Evolutionary conservation across 2,329 filamentous ascomycete species (phyloP).

Genomic region (Calonectria pteridis): DNA sequence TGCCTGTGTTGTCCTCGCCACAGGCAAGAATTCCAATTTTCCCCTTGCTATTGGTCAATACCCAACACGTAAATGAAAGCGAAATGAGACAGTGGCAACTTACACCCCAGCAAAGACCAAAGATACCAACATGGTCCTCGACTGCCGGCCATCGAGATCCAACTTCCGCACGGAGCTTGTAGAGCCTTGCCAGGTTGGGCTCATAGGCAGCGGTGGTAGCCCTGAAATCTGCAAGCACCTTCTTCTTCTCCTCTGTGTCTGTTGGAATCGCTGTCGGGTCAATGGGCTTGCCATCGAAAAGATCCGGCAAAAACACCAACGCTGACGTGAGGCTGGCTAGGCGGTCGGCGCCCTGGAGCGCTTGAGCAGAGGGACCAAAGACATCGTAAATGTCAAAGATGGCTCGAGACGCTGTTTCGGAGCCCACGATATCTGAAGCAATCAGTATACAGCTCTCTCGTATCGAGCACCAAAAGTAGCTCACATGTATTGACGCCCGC

Average conservation of each 20-base stretch:
- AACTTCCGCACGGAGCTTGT: slow-evolving; percentile 48
- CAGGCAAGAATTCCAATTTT: slow-evolving; percentile 56
- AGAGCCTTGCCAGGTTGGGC: slow-evolving; percentile 46
- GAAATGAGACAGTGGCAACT: neutral
- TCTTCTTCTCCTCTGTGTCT: slow-evolving; percentile 59
- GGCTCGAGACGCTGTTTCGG: neutral
- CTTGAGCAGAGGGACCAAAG: slow-evolving; percentile 60
- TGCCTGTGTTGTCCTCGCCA: slow-evolving; percentile 50
- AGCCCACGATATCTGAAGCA: slow-evolving; percentile 46
- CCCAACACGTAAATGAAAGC: too few relatives aligned
- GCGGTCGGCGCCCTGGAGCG: slow-evolving; percentile 61
- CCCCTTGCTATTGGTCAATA: slow-evolving; percentile 31
- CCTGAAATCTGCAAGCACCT: slow-evolving; percentile 49
- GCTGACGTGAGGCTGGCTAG: slow-evolving; percentile 52
- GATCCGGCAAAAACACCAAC: slow-evolving; percentile 56
- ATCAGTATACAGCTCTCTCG: neutral
- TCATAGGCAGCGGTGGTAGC: slow-evolving; percentile 45
- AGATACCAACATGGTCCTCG: slow-evolving; percentile 55
- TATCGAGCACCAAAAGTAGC: slow-evolving; percentile 3
- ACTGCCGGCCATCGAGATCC: slow-evolving; percentile 50
- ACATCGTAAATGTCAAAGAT: slow-evolving; percentile 61
- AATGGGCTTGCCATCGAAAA: slow-evolving; percentile 53
- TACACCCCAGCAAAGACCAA: slow-evolving; percentile 64
- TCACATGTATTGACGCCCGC: slow-evolving; percentile 58
- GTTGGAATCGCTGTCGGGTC: slow-evolving; percentile 51